These are phyloP conservation scores for Pseudognaphalium luteoalbum DNA, from an alignment of 129 eudicot genomes.

Conservation along the genomic window DNA sequence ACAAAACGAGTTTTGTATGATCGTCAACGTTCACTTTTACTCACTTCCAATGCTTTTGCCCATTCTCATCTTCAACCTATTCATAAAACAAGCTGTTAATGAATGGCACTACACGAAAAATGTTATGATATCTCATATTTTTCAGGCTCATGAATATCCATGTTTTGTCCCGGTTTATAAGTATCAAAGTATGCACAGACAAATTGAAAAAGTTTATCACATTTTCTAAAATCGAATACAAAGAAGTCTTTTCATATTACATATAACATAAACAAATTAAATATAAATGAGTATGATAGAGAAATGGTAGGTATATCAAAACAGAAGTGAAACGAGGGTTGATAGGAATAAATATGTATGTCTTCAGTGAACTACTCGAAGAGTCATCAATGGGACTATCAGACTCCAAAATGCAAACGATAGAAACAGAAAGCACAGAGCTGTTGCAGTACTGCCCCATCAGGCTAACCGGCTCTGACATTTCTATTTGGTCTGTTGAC, in stretches of 20 bases:
- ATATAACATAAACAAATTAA: too few species aligned
- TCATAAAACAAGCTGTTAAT: neutral
- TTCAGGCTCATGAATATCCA: too few species aligned
- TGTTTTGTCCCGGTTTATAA: too few species aligned
- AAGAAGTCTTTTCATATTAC: too few species aligned
- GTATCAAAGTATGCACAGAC: too few species aligned
- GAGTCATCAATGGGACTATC: constrained; percentile 52
- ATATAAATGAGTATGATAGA: too few species aligned
- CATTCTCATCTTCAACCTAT: neutral
- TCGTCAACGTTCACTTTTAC: neutral
- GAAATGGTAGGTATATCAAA: constrained; percentile 21
- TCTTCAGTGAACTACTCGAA: neutral
- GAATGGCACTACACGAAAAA: too few species aligned
- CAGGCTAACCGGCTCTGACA: constrained; percentile 47
- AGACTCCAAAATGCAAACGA: constrained; percentile 47
- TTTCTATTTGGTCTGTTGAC: constrained; percentile 9
- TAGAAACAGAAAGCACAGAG: constrained; percentile 34
- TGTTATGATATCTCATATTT: too few species aligned
- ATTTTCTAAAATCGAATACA: too few species aligned
- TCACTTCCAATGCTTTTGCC: neutral
- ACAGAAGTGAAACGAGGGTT: constrained; percentile 51
- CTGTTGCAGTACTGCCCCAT: constrained; percentile 44
- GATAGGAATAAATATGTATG: constrained; percentile 44
- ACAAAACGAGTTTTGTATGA: neutral
- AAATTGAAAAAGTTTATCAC: too few species aligned